These are phyloP conservation scores for Ustilago hordei DNA, from an alignment of 1,284 basidiomycete species.

Conservation along the genomic window DNA sequence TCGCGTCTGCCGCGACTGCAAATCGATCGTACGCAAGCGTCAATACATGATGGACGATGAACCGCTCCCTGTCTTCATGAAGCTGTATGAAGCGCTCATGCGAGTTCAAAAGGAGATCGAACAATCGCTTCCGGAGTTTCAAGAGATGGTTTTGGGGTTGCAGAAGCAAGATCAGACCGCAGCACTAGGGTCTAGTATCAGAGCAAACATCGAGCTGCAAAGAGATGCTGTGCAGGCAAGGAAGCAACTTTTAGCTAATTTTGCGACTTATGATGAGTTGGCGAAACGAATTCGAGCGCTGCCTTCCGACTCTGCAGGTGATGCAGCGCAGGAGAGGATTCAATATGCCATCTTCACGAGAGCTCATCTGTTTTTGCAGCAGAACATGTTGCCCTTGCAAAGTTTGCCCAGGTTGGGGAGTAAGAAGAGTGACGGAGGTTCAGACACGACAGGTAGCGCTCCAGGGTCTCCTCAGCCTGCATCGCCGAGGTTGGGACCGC, in stretches of 20 bases:
- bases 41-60: conserved; percentile 81
- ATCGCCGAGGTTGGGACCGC: conserved; percentile 17
- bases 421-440: conserved; percentile 57
- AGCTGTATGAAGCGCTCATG: conserved; percentile 76
- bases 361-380: conserved; percentile 85
- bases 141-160: conserved; percentile 76
- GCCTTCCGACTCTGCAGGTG: conserved; percentile 69
- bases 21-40: conserved; percentile 80
- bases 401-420: conserved; percentile 76
- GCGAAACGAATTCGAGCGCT: conserved; percentile 84
- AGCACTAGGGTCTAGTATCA: conserved; percentile 58
- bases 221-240: conserved; percentile 78
- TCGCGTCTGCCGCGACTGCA: conserved; percentile 83
- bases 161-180: conserved; percentile 70
- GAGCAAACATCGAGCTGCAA: conserved; percentile 65
- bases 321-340: conserved; percentile 80
- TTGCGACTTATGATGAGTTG: conserved; percentile 87
- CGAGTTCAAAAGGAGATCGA: conserved; percentile 82
- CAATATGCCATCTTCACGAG: conserved; percentile 83
- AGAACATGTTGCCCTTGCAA: conserved; percentile 74
- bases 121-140: conserved; percentile 77
- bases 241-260: conserved; percentile 83
- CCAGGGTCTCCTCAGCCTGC: conserved; percentile 31
- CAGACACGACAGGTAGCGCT: conserved; percentile 34
- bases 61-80: conserved; percentile 73